Evolutionary conservation across 2,329 filamentous ascomycete genomes (phyloP).

Genomic region (Calonectria honghensis): DNA sequence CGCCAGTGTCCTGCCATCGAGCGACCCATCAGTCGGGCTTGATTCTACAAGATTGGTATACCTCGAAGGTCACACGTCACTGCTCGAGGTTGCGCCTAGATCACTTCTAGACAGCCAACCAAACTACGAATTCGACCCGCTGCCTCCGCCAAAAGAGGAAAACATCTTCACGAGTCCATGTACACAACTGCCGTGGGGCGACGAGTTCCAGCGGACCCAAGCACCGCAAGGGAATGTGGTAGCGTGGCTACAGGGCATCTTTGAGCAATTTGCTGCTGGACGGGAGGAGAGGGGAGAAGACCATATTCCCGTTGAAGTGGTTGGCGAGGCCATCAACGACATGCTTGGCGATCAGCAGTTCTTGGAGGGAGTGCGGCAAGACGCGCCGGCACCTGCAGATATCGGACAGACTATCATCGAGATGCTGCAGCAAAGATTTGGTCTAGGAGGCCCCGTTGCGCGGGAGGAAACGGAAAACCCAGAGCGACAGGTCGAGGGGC

Average conservation of each 20-base stretch:
- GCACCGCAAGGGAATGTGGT: slow-evolving; percentile 48
- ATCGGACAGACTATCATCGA: slow-evolving; percentile 54
- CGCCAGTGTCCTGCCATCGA: slow-evolving; percentile 60
- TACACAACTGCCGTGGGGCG: slow-evolving; percentile 46
- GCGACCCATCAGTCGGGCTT: slow-evolving; percentile 63
- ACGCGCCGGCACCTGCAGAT: slow-evolving; percentile 45
- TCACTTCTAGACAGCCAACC: slow-evolving; percentile 78
- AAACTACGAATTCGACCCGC: slow-evolving; percentile 86
- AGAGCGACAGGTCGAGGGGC: slow-evolving; percentile 35
- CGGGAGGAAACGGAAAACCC: neutral
- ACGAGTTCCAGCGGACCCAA: slow-evolving; percentile 29
- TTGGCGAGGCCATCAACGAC: slow-evolving; percentile 32
- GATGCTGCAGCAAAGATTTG: slow-evolving; percentile 43
- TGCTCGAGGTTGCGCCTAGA: slow-evolving; percentile 82
- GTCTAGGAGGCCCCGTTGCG: slow-evolving; percentile 30
- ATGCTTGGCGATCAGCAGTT: slow-evolving; percentile 59
- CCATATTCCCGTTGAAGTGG: slow-evolving; percentile 45
- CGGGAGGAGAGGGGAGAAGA: slow-evolving; percentile 54
- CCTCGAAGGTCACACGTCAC: slow-evolving; percentile 82
- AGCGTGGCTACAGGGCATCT: slow-evolving; percentile 56
- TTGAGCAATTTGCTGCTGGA: slow-evolving; percentile 47
- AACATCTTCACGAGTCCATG: slow-evolving; percentile 61
- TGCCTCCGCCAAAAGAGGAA: slow-evolving; percentile 79
- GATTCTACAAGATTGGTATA: slow-evolving; percentile 85
- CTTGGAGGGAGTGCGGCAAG: slow-evolving; percentile 56